A percentile compares a stretch with the other conserved stretches of the same genome.
These are phyloP conservation scores for Grigorovia humatica DNA, from an alignment of 805 yeast species.

Conservation along the genomic window DNA sequence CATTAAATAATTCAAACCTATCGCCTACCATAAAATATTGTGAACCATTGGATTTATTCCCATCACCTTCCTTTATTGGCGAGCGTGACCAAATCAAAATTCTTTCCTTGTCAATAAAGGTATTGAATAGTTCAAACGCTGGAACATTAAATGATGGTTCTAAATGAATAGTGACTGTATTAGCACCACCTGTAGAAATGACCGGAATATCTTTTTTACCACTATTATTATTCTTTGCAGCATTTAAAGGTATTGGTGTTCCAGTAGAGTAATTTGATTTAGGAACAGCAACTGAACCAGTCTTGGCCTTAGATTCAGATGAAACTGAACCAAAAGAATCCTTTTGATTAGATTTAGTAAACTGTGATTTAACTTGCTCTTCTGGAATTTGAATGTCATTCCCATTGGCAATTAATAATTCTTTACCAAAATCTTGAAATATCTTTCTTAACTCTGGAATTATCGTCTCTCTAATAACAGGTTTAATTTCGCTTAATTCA, in stretches of 20 bases:
- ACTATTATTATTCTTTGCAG: slow-evolving; percentile 2
- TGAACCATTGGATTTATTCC: slow-evolving; percentile 43
- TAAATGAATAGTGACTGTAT: slow-evolving; percentile 68
- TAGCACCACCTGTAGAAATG: slow-evolving; percentile 25
- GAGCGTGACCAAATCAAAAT: slow-evolving; percentile 90
- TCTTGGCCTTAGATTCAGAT: background rate
- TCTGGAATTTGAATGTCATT: slow-evolving; percentile 79
- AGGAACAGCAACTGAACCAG: background rate
- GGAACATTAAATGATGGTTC: slow-evolving; percentile 78
- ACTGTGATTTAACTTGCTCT: slow-evolving; percentile 48
- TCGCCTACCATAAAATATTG: slow-evolving; percentile 40
- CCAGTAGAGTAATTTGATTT: background rate
- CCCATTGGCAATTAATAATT: slow-evolving; percentile 66
- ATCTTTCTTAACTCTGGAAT: slow-evolving; percentile 59
- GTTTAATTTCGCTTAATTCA: slow-evolving; percentile 42
- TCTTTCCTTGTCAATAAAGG: slow-evolving; percentile 65
- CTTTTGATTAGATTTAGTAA: slow-evolving; percentile 42
- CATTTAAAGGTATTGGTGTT: background rate
- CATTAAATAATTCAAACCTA: slow-evolving; percentile 69
- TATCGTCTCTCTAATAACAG: slow-evolving; percentile 42
- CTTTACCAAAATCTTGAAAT: slow-evolving; percentile 62
- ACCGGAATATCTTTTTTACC: background rate
- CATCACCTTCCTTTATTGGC: slow-evolving; percentile 18
- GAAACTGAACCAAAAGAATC: slow-evolving; percentile 10
- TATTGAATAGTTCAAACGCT: slow-evolving; percentile 72